Percentiles rank a stretch among this genome's conserved stretches.
phyloP scores from a whole-genome alignment of 2,329 filamentous ascomycete genomes.

The Ceratocystis papillata region DNA sequence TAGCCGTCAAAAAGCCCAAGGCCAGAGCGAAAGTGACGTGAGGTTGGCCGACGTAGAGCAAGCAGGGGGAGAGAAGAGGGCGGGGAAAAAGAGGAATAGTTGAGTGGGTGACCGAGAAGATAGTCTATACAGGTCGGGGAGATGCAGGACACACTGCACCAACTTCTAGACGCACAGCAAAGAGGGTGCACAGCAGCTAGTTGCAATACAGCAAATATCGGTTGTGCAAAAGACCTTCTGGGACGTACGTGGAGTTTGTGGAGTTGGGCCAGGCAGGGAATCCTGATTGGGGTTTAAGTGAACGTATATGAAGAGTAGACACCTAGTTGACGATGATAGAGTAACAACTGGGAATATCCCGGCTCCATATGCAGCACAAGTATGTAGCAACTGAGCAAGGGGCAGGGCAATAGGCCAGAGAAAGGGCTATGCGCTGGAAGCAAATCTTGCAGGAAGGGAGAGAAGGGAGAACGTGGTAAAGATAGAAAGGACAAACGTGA shows the following conservation, averaged over 20 bases:
- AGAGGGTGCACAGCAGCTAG: not conserved
- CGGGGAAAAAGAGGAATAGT: slow-evolving; percentile 6
- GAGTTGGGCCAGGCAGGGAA: slow-evolving; percentile 16
- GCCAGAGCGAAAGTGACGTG: slow-evolving; percentile 12
- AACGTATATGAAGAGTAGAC: slow-evolving; percentile 19
- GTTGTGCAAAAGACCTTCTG: slow-evolving; percentile 12
- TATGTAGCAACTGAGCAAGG: slow-evolving; percentile 20
- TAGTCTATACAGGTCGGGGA: slow-evolving; percentile 7
- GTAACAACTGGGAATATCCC: slow-evolving; percentile 22
- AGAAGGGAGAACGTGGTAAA: slow-evolving; percentile 6
- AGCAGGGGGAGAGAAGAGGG: not conserved
- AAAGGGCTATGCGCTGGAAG: slow-evolving; percentile 20
- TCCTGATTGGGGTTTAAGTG: slow-evolving; percentile 21
- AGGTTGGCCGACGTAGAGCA: slow-evolving; percentile 3
- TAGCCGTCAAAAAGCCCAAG: slow-evolving; percentile 5
- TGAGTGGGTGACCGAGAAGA: slow-evolving; percentile 3
- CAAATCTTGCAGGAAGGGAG: slow-evolving; percentile 18
- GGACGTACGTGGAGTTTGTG: slow-evolving; percentile 16
- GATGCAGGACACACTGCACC: slow-evolving; percentile 4
- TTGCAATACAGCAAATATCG: slow-evolving; percentile 16
- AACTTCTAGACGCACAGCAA: slow-evolving; percentile 1
- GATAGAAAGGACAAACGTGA: slow-evolving; percentile 17
- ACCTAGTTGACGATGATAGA: slow-evolving; percentile 18
- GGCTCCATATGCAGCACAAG: slow-evolving; percentile 21
- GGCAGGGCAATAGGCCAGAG: slow-evolving; percentile 22